Evolutionary conservation across 306 rosid genomes (phyloP), one percentile per base, ranked within the genome.

Genomic region (Mimosa bimucronata): DNA sequence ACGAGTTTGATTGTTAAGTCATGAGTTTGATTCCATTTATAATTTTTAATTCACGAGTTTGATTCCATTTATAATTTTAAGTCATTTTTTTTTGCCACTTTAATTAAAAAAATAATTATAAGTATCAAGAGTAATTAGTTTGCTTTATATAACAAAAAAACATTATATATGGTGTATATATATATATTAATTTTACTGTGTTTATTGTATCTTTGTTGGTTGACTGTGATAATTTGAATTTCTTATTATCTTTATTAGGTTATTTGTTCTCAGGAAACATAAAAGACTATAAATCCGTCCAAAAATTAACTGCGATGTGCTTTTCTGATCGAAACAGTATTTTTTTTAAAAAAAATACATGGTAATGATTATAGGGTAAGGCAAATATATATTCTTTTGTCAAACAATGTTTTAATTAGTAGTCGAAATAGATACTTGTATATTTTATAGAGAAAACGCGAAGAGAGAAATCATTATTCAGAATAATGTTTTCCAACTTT

Each of bases 381-480:
- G 31, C 52, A 68, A 67, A 38, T 42, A 41, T 21, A 42, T 1
- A 0, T 52, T 23, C 2, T 69, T 23, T 69, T 69, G 73, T 68
- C n/a, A 68, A 69, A 67, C 9, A 41, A 13, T 42, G 23, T 23
- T 41, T 41, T 6, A 41, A 42, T 25, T 53, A 69, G 12, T 42
- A 34, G 55, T 42, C 19, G 53, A 23, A 42, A 23, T 69, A 23
- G 13, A 25, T 13, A 1, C 46, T 6, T 5, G 13, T 68, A 0
- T 21, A 21, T 23, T 68, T 40, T 11, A 23, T 69, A 41, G 31
- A 41, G 18, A 21, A 68, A 68, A 25, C 3, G 19, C 34, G 31
- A 58, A 60, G 66, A 13, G 3, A 60, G 18, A 26, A 69, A 69
- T 69, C 74, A 69, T 69, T 69, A 42, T 29, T 23, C 21, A 69